phyloP scores from a whole-genome alignment of 2,329 filamentous ascomycete genomes.

The Venturia pyrina region DNA sequence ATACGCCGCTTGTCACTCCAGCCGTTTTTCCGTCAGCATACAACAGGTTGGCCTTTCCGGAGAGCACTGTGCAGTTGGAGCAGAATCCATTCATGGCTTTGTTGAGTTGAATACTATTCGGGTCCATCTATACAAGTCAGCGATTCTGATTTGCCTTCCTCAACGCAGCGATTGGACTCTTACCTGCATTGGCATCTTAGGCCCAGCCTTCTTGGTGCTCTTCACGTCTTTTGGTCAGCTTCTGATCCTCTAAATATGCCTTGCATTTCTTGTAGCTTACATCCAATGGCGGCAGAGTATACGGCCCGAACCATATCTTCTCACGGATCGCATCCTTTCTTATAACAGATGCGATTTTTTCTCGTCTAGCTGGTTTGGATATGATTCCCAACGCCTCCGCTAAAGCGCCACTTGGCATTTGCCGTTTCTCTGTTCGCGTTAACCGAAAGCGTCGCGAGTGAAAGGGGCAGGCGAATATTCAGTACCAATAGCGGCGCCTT shows the following conservation, averaged over 20 bases:
- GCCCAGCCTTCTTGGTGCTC: neutral
- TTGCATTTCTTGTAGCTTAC: neutral
- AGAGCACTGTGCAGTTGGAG: conserved; percentile 9
- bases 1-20: conserved; percentile 3
- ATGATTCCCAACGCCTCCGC: neutral
- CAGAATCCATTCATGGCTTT: conserved; percentile 6
- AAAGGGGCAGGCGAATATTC: too few relatives aligned
- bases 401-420: neutral
- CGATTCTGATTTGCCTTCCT: neutral
- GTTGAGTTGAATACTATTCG: conserved; percentile 8
- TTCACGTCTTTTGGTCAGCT: neutral
- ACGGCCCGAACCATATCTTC: conserved; percentile 9
- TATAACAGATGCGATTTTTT: neutral
- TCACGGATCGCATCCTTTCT: conserved; percentile 6
- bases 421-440: neutral
- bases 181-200: conserved; percentile 8
- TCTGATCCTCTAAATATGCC: neutral
- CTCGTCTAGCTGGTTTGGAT: neutral
- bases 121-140: conserved; percentile 7
- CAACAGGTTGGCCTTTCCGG: conserved; percentile 6
- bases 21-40: conserved; percentile 1
- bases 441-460: neutral
- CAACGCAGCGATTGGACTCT: too few relatives aligned
- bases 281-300: conserved; percentile 4
- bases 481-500: neutral